phyloP scores from a whole-genome alignment of 106 monocot species.

The Agapanthus africanus region DNA sequence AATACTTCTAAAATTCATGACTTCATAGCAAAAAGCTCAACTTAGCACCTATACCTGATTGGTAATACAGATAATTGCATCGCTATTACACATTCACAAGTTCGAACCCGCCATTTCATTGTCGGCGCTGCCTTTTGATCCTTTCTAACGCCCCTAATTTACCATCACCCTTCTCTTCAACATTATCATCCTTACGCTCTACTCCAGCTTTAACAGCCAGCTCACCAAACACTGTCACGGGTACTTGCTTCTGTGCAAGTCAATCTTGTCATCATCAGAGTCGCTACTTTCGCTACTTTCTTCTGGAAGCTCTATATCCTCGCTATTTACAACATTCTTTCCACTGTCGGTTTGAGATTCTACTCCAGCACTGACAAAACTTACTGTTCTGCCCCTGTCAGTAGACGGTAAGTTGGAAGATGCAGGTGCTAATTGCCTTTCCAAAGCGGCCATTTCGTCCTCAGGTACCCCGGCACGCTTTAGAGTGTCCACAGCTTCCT shows the following conservation, averaged over 20 bases:
- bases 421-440: constrained; percentile 58
- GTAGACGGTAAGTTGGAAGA: constrained; percentile 18
- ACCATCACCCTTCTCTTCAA: constrained; percentile 32
- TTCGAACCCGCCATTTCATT: too few relatives aligned
- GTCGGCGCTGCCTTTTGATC: constrained; percentile 74
- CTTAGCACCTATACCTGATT: too few relatives aligned
- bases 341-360: constrained; percentile 51
- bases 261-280: constrained; percentile 42
- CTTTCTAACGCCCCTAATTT: constrained; percentile 86
- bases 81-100: too few relatives aligned
- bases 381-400: constrained; percentile 40
- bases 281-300: too few relatives aligned
- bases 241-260: constrained; percentile 72
- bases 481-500: constrained; percentile 59
- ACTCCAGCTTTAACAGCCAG: constrained; percentile 38
- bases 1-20: too few relatives aligned
- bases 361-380: constrained; percentile 75
- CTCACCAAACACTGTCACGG: constrained; percentile 84
- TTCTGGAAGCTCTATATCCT: constrained; percentile 93
- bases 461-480: constrained; percentile 46
- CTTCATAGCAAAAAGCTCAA: too few relatives aligned
- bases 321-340: constrained; percentile 39
- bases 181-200: constrained; percentile 21
- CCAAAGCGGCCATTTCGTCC: constrained; percentile 87
- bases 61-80: too few relatives aligned